These are phyloP conservation scores for Tinospora cordifolia DNA, from an alignment of 164 flowering plant genomes.

Conservation along the genomic window DNA sequence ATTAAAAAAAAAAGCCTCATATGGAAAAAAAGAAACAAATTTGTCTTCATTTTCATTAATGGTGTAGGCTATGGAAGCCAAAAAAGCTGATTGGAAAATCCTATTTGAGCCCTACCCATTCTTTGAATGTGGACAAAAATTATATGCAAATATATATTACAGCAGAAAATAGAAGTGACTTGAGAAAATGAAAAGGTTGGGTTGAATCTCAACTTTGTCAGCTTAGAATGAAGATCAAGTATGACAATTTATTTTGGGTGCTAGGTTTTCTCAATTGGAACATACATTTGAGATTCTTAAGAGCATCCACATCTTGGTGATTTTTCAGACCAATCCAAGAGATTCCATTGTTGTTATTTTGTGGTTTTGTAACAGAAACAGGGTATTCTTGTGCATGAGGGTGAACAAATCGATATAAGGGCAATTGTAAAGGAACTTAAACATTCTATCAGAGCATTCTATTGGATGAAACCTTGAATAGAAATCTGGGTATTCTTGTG, in stretches of 20 bases:
- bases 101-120: slow-evolving; percentile 76
- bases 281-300: slow-evolving; percentile 64
- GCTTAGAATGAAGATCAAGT: slow-evolving; percentile 65
- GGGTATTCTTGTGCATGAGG: slow-evolving; percentile 50
- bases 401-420: slow-evolving; percentile 74
- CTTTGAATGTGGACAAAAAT: slow-evolving; percentile 82
- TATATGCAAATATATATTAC: slow-evolving; percentile 72
- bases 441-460: slow-evolving; percentile 45
- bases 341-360: slow-evolving; percentile 57
- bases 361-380: slow-evolving; percentile 83
- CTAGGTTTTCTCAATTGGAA: not conserved
- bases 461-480: slow-evolving; percentile 13
- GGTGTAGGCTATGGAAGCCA: slow-evolving; percentile 65
- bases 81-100: slow-evolving; percentile 49
- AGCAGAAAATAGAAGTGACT: slow-evolving; percentile 63
- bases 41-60: not conserved
- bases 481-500: no score
- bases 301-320: slow-evolving; percentile 78
- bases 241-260: not conserved
- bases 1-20: no score
- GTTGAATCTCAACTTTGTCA: slow-evolving; percentile 84
- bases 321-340: slow-evolving; percentile 43
- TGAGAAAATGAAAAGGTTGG: slow-evolving; percentile 91
- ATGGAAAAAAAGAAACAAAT: no score
- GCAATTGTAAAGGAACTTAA: slow-evolving; percentile 78